Conservation (phyloP, 352 stramenopile genomes). For the Pythium phragmitis region DNA sequence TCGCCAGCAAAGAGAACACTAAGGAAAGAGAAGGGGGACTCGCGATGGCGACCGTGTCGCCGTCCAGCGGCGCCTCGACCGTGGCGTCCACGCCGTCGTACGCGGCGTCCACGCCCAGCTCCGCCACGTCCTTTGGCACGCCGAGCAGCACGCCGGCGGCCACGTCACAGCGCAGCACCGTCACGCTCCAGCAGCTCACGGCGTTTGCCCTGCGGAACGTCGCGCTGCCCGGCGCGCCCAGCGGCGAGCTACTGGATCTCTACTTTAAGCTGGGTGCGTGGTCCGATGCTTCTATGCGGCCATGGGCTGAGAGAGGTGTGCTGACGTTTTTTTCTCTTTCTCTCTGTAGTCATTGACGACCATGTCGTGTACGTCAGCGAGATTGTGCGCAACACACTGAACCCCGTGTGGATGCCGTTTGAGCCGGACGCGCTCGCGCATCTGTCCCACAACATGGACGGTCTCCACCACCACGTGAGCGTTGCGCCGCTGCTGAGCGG, state of each 20-base stretch:
- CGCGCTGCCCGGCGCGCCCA: slow-evolving; percentile 42
- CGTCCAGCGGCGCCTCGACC: slow-evolving; percentile 14
- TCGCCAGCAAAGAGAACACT: not conserved
- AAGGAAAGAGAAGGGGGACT: not conserved
- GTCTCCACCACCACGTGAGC: slow-evolving; percentile 30
- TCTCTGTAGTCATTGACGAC: slow-evolving; percentile 51
- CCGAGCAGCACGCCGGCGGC: not conserved
- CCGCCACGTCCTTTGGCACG: not conserved
- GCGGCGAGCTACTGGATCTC: slow-evolving; percentile 58
- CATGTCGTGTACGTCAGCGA: slow-evolving; percentile 77
- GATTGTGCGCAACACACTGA: slow-evolving; percentile 64
- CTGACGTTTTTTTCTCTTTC: not conserved
- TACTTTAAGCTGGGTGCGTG: slow-evolving; percentile 75
- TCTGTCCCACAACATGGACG: slow-evolving; percentile 24
- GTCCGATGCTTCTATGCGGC: no score
- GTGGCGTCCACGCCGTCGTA: slow-evolving; percentile 10
- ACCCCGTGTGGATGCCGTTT: slow-evolving; percentile 83
- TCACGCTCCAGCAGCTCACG: slow-evolving; percentile 74
- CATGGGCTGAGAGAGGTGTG: not conserved
- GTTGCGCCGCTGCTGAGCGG: slow-evolving; percentile 42
- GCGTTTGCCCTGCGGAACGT: slow-evolving; percentile 81
- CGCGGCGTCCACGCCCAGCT: slow-evolving; percentile 1
- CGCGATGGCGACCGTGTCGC: slow-evolving; percentile 10
- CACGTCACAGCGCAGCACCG: slow-evolving; percentile 29
- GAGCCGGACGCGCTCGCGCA: slow-evolving; percentile 40